Conservation (phyloP, 2,329 filamentous ascomycete genomes). For the Nothophoma quercina region DNA sequence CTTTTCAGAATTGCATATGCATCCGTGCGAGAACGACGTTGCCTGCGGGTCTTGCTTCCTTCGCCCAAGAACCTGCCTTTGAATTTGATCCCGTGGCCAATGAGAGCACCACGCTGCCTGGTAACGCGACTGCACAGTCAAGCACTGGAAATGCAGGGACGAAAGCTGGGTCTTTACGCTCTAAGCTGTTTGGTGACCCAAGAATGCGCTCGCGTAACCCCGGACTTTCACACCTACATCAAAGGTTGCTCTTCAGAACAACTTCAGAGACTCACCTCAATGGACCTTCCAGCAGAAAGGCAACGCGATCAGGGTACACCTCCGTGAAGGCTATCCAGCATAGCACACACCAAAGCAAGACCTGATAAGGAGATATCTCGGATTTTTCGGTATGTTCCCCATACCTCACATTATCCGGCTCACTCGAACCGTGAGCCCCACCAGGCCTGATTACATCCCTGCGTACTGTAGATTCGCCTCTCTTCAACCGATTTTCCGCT, state of each 20-base stretch:
- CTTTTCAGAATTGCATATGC: constrained; percentile 1
- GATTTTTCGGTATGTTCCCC: background rate
- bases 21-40: background rate
- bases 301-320: background rate
- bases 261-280: no score
- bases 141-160: no score
- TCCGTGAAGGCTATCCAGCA: background rate
- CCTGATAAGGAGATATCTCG: background rate
- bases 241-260: no score
- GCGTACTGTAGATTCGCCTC: background rate
- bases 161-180: no score
- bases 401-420: background rate
- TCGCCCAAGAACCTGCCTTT: background rate
- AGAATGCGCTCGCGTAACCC: no score
- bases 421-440: background rate
- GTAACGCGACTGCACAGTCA: no score
- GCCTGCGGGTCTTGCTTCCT: background rate
- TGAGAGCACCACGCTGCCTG: background rate
- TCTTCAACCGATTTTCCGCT: background rate
- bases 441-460: background rate
- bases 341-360: background rate
- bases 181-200: no score
- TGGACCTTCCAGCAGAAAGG: no score
- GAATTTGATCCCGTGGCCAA: background rate
- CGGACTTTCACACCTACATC: no score